Conservation (phyloP, 371 early-diverging fungal genomes). For the Lichtheimia corymbifera region DNA sequence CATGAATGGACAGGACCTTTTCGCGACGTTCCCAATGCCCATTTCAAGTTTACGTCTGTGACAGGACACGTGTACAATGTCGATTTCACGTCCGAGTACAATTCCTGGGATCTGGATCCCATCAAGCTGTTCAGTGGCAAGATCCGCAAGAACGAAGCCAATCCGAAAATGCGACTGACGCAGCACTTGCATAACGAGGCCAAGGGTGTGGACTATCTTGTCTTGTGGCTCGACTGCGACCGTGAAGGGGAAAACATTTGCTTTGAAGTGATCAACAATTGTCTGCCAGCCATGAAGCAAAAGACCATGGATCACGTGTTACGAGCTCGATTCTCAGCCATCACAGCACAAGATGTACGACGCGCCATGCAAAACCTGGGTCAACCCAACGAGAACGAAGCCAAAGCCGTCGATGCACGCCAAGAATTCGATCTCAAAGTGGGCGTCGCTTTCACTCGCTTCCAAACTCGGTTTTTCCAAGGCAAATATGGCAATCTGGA, state of each 20-base stretch:
- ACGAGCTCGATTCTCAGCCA: constrained; percentile 66
- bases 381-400: constrained; percentile 59
- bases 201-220: constrained; percentile 51
- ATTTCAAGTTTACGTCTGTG: constrained; percentile 48
- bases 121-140: constrained; percentile 40
- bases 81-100: constrained; percentile 51
- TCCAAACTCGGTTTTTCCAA: constrained; percentile 53
- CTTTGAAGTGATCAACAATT: constrained; percentile 53
- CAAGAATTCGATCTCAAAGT: constrained; percentile 76
- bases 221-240: constrained; percentile 80
- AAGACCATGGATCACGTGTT: constrained; percentile 24
- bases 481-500: constrained; percentile 58
- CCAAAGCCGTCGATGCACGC: constrained; percentile 70
- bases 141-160: constrained; percentile 46
- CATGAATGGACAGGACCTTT: constrained; percentile 50
- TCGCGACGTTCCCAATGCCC: constrained; percentile 29
- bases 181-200: constrained; percentile 44
- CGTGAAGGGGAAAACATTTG: constrained; percentile 81
- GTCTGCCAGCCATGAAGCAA: constrained; percentile 20
- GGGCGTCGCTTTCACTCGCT: constrained; percentile 67
- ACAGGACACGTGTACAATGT: constrained; percentile 47
- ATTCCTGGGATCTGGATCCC: constrained; percentile 55
- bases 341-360: constrained; percentile 55
- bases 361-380: constrained; percentile 56
- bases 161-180: constrained; percentile 51